Conservation (phyloP, 768 basidiomycete genomes). For the Stropharia rugosoannulata region DNA sequence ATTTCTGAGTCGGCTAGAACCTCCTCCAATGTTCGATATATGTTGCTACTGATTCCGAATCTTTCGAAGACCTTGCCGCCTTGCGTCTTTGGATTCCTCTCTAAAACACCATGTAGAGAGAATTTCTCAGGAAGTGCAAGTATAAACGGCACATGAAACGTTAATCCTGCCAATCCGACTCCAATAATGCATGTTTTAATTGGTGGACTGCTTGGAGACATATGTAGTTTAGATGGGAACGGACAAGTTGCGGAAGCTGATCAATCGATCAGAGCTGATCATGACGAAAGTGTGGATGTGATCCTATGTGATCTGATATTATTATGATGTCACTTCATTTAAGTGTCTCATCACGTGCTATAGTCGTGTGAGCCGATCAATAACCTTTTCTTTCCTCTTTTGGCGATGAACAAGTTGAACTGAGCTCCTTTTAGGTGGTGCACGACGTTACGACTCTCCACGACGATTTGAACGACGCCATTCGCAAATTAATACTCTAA, state of each 20-base stretch:
- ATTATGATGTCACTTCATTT: background rate
- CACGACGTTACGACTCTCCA: constrained; percentile 13
- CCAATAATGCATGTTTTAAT: constrained; percentile 75
- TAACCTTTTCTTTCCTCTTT: background rate
- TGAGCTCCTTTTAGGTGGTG: constrained; percentile 4
- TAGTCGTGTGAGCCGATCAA: constrained; percentile 11
- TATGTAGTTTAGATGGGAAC: background rate
- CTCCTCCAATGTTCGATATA: constrained; percentile 59
- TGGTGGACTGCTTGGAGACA: constrained; percentile 32
- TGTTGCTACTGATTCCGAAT: constrained; percentile 57
- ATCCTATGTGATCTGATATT: background rate
- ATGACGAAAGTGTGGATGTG: background rate
- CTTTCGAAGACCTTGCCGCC: constrained; percentile 66
- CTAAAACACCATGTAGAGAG: constrained; percentile 70
- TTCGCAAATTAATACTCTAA: constrained; percentile 8
- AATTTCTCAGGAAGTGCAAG: constrained; percentile 70
- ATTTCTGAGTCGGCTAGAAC: constrained; percentile 63
- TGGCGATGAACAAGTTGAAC: constrained; percentile 17
- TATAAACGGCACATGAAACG: constrained; percentile 82
- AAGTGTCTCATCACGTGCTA: background rate
- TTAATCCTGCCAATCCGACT: constrained; percentile 72
- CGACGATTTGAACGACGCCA: constrained; percentile 5
- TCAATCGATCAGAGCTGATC: no score
- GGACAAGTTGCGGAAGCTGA: no score
- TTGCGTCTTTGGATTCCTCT: constrained; percentile 60